Conservation (phyloP, 2,329 filamentous ascomycete genomes). For the Pseudogymnoascus sp. region DNA sequence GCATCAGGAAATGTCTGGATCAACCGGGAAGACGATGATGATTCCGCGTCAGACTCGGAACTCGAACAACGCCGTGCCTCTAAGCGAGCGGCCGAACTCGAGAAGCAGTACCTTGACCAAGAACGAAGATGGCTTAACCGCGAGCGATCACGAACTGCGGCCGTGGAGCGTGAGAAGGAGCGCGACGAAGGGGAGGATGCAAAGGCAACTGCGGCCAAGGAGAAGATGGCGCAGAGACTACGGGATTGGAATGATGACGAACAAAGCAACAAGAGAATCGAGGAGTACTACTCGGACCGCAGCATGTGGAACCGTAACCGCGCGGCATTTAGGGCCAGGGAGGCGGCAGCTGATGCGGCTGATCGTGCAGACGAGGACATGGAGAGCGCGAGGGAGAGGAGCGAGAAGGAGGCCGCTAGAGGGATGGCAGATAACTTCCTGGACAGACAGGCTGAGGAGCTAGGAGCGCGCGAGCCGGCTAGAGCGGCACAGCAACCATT, state of each 20-base stretch:
- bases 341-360: slow-evolving; percentile 69
- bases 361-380: slow-evolving; percentile 73
- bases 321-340: slow-evolving; percentile 61
- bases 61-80: slow-evolving; percentile 63
- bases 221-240: slow-evolving; percentile 63
- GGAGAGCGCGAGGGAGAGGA: slow-evolving; percentile 61
- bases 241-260: slow-evolving; percentile 82
- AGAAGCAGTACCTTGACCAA: slow-evolving; percentile 75
- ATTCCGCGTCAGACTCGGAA: slow-evolving; percentile 80
- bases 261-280: slow-evolving; percentile 63
- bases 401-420: slow-evolving; percentile 67
- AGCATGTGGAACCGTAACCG: slow-evolving; percentile 80
- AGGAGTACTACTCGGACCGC: slow-evolving; percentile 82
- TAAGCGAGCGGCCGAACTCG: slow-evolving; percentile 66
- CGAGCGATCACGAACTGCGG: slow-evolving; percentile 74
- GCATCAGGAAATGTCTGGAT: slow-evolving; percentile 38
- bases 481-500: slow-evolving; percentile 59
- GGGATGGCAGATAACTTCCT: slow-evolving; percentile 89
- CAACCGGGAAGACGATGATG: slow-evolving; percentile 73
- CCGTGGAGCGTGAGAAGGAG: slow-evolving; percentile 75
- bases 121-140: slow-evolving; percentile 87
- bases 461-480: slow-evolving; percentile 33
- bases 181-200: slow-evolving; percentile 69
- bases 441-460: slow-evolving; percentile 71
- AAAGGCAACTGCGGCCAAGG: slow-evolving; percentile 53